phyloP scores from a whole-genome alignment of 768 basidiomycete genomes.

The Lentinula aciculospora region DNA sequence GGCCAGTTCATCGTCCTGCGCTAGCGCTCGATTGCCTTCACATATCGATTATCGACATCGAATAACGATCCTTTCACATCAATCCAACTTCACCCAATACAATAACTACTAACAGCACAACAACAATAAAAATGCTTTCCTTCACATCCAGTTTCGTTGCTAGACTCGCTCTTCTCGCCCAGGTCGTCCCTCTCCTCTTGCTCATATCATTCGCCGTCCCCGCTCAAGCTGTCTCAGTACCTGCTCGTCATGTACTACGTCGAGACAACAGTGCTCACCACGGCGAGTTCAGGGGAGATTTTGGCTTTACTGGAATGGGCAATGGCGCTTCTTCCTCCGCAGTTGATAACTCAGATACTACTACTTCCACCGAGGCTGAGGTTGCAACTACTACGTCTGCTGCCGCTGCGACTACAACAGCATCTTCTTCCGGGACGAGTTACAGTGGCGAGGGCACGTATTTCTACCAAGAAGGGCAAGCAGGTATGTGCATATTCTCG shows the following conservation, averaged over 20 bases:
- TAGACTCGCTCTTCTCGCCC: neutral
- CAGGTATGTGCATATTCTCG: constrained; percentile 83
- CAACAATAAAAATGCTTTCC: neutral
- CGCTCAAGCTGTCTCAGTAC: neutral
- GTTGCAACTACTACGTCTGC: neutral
- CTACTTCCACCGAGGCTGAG: neutral
- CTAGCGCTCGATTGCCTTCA: neutral
- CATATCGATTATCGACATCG: neutral
- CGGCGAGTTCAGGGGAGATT: neutral
- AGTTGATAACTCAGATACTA: neutral
- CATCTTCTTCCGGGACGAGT: neutral
- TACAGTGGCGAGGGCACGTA: constrained; percentile 50
- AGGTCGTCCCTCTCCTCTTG: neutral
- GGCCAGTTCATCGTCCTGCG: neutral
- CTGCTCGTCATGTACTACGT: neutral
- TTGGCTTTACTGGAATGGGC: neutral
- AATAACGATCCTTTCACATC: too few species aligned
- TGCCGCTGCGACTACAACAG: neutral
- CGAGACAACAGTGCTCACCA: neutral
- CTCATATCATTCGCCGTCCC: neutral
- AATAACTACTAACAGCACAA: neutral
- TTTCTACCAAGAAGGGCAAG: constrained; percentile 64
- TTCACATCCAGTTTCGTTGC: neutral
- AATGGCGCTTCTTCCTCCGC: neutral
- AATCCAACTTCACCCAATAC: neutral